These are phyloP conservation scores for Boletus rubroflammeus DNA, from an alignment of 768 basidiomycete genomes.

Conservation along the genomic window DNA sequence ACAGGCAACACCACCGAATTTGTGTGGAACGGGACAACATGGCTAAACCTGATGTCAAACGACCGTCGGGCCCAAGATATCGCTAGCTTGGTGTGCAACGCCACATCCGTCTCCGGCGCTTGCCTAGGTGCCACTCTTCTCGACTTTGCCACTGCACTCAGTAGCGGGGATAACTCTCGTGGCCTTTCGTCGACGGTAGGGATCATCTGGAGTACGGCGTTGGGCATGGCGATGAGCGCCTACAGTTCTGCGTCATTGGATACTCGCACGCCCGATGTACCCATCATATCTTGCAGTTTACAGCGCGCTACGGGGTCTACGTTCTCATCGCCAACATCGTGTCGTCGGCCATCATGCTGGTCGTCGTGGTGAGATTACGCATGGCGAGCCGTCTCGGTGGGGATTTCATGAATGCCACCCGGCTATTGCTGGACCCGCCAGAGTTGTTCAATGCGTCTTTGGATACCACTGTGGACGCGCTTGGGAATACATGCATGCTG, in stretches of 20 bases:
- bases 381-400: background rate
- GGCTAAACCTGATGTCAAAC: too few species aligned
- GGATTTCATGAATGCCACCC: slow-evolving; percentile 2
- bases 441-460: slow-evolving; percentile 4
- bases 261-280: too few species aligned
- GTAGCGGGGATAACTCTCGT: background rate
- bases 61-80: background rate
- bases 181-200: background rate
- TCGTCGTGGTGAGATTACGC: background rate
- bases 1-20: too few species aligned
- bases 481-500: slow-evolving; percentile 1
- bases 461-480: background rate
- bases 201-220: background rate
- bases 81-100: background rate
- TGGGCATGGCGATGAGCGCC: background rate
- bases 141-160: background rate
- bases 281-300: background rate
- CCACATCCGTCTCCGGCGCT: background rate
- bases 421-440: background rate
- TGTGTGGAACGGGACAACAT: too few species aligned
- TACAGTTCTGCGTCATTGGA: background rate
- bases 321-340: slow-evolving; percentile 1
- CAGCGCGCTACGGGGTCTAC: background rate
- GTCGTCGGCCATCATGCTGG: background rate
- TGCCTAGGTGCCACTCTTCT: background rate